Percentiles rank a stretch among this genome's conserved stretches.
Conservation (phyloP, 805 yeast species). For the Metschnikowia henanensis region DNA sequence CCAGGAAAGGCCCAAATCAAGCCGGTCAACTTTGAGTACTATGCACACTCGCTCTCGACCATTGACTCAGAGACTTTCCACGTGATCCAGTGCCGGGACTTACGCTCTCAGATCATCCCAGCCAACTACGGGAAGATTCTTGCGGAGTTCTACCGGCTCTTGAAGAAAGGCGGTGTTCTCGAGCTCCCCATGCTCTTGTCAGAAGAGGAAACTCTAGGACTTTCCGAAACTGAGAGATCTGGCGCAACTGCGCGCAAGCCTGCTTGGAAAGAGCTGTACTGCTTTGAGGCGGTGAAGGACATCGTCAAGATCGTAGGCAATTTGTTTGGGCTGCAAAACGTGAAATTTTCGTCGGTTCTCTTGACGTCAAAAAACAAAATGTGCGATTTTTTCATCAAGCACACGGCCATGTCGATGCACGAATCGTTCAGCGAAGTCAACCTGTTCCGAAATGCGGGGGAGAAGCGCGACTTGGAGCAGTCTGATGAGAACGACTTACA, state of each 20-base stretch:
- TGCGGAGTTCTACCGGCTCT: constrained; percentile 35
- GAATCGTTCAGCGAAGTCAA: constrained; percentile 35
- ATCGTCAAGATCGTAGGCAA: constrained; percentile 3
- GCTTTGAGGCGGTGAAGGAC: constrained; percentile 1
- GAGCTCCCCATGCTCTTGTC: constrained; percentile 28
- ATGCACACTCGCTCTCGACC: constrained; percentile 22
- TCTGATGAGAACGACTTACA: constrained; percentile 14
- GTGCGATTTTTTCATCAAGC: constrained; percentile 30
- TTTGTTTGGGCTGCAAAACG: constrained; percentile 35
- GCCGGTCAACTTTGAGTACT: constrained; percentile 20
- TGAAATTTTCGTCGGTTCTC: constrained; percentile 31
- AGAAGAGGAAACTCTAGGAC: constrained; percentile 5
- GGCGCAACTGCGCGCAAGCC: background rate
- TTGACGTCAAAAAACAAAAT: constrained; percentile 32
- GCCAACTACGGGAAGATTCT: constrained; percentile 27
- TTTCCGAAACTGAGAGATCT: background rate
- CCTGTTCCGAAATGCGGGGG: constrained; percentile 9
- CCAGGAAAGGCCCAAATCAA: constrained; percentile 7
- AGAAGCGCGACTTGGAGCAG: constrained; percentile 1
- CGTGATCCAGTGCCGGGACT: constrained; percentile 37
- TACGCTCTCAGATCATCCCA: constrained; percentile 31
- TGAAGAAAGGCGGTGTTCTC: constrained; percentile 35
- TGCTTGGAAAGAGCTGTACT: background rate
- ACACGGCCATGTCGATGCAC: constrained; percentile 28
- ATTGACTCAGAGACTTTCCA: constrained; percentile 33